Evolutionary conservation across 768 basidiomycete species (phyloP).

Genomic region (Boletus insuetus): DNA sequence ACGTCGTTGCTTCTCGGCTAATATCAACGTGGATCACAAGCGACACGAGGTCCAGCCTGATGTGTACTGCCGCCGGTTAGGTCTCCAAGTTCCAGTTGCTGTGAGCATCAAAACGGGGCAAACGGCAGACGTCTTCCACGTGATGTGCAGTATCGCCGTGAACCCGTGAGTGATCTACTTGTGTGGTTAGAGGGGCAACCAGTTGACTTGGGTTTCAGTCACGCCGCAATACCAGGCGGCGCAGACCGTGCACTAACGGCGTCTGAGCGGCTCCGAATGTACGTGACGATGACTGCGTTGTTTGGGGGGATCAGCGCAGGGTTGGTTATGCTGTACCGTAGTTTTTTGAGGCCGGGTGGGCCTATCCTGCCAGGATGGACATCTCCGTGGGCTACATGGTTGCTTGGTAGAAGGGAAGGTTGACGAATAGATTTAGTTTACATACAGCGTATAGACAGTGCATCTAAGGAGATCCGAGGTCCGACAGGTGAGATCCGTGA

Average conservation of each 20-base stretch:
- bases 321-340: conserved; percentile 67
- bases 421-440: conserved; percentile 17
- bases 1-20: neutral
- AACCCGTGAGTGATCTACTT: conserved; percentile 63
- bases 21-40: conserved; percentile 38
- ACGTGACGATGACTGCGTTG: conserved; percentile 68
- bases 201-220: conserved; percentile 35
- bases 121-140: conserved; percentile 84
- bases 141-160: conserved; percentile 80
- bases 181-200: neutral
- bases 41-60: conserved; percentile 98
- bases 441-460: conserved; percentile 15
- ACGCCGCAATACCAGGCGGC: conserved; percentile 77
- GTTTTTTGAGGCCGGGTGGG: conserved; percentile 60
- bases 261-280: conserved; percentile 65
- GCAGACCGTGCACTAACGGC: conserved; percentile 73
- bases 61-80: conserved; percentile 87
- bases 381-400: conserved; percentile 64
- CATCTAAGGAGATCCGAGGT: conserved; percentile 31
- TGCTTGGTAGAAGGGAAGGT: conserved; percentile 50
- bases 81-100: conserved; percentile 90
- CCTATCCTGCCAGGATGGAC: conserved; percentile 51
- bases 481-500: conserved; percentile 37
- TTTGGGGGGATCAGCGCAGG: conserved; percentile 75
- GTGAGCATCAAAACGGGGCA: conserved; percentile 88